Evolutionary conservation across 306 rosid genomes (phyloP).

Genomic region (cucumber (Cucumis sativus)): DNA sequence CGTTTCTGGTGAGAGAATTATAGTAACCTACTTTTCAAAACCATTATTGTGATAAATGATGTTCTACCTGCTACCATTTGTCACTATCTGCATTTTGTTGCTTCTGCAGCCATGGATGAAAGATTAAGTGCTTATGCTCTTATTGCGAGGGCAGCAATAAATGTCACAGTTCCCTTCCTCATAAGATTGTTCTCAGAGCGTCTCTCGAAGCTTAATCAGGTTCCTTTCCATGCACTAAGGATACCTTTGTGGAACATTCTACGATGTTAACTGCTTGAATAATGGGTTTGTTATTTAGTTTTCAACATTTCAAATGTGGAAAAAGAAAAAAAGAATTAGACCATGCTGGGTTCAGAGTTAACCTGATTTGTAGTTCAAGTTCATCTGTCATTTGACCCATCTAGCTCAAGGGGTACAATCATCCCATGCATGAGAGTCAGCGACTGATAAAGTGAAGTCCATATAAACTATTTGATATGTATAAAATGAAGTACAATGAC

Average conservation of each 20-base stretch:
- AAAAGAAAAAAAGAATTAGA: background rate
- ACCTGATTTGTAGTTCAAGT: background rate
- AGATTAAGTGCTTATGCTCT: constrained; percentile 86
- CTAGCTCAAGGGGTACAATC: background rate
- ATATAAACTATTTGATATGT: background rate
- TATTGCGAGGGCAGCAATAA: constrained; percentile 75
- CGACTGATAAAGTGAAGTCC: background rate
- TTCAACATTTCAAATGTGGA: background rate
- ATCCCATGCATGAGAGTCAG: background rate
- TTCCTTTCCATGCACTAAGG: constrained; percentile 17
- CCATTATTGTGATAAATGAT: background rate
- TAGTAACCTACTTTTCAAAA: background rate
- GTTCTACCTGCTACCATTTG: background rate
- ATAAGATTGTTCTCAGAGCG: constrained; percentile 48
- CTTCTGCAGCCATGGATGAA: constrained; percentile 90
- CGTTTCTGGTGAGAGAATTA: constrained; percentile 43
- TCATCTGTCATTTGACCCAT: background rate
- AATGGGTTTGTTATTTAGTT: background rate
- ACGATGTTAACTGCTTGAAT: background rate
- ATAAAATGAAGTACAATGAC: background rate
- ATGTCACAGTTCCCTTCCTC: constrained; percentile 72
- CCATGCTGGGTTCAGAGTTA: background rate
- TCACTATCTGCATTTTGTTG: constrained; percentile 8
- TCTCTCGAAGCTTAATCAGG: constrained; percentile 66
- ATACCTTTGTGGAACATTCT: background rate